Conservation (phyloP, 805 yeast genomes). For the Jamesozyma gamospora region DNA sequence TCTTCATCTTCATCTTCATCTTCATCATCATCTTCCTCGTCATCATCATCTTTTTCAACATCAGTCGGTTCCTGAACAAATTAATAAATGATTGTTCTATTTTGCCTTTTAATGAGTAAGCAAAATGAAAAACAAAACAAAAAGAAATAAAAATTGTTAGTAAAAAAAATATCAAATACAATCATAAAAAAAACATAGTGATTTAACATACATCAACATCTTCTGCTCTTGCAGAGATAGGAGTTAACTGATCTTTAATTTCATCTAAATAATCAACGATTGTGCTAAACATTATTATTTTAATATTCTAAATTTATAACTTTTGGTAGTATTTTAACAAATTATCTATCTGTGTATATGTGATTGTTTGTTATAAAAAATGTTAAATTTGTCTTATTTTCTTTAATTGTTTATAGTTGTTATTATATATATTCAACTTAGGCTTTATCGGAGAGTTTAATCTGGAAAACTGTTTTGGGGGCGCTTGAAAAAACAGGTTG, state of each 20-base stretch:
- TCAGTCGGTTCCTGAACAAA: too few species aligned
- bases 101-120: too few species aligned
- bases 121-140: constrained; percentile 8
- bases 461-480: too few species aligned
- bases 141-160: constrained; percentile 7
- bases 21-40: constrained; percentile 26
- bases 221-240: constrained; percentile 78
- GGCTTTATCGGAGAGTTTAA: not conserved
- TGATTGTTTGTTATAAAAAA: too few species aligned
- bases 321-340: too few species aligned
- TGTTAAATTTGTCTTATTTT: too few species aligned
- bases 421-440: not conserved
- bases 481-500: too few species aligned
- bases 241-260: constrained; percentile 68
- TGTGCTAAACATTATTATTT: constrained; percentile 26
- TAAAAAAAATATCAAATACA: too few species aligned
- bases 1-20: constrained; percentile 56
- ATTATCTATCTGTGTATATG: too few species aligned
- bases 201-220: constrained; percentile 10
- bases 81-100: too few species aligned
- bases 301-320: not conserved
- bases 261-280: constrained; percentile 41
- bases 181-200: too few species aligned
- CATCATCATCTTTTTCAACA: constrained; percentile 7
- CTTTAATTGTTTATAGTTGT: not conserved